A percentile compares a stretch with the other conserved stretches of the same genome.
phyloP scores from a whole-genome alignment of 2,329 filamentous ascomycete species.

The Dothistroma pini region DNA sequence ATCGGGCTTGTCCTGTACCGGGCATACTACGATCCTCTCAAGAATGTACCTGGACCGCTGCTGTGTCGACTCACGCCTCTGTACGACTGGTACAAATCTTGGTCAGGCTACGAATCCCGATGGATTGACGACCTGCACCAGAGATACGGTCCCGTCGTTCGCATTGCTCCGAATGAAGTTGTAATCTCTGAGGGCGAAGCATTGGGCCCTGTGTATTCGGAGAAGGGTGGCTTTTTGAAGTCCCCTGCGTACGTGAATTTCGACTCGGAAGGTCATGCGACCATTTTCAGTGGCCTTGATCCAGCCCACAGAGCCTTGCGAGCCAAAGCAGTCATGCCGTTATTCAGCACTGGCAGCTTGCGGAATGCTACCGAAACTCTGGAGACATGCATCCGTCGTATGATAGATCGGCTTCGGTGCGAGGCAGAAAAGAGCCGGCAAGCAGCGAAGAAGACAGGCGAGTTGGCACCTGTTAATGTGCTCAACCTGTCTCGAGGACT shows the following conservation, averaged over 20 bases:
- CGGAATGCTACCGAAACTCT: slow-evolving; percentile 38
- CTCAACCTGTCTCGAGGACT: slow-evolving; percentile 49
- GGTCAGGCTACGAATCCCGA: slow-evolving; percentile 29
- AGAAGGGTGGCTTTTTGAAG: slow-evolving; percentile 53
- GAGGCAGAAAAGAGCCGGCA: slow-evolving; percentile 30
- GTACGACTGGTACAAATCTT: slow-evolving; percentile 31
- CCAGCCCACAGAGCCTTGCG: slow-evolving; percentile 41
- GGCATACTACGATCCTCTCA: slow-evolving; percentile 36
- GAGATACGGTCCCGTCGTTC: slow-evolving; percentile 64
- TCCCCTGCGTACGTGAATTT: slow-evolving; percentile 53
- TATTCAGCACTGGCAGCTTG: slow-evolving; percentile 50
- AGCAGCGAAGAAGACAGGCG: slow-evolving; percentile 22
- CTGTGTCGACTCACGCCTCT: slow-evolving; percentile 29
- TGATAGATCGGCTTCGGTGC: slow-evolving; percentile 41
- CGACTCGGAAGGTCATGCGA: slow-evolving; percentile 53
- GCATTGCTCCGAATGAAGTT: slow-evolving; percentile 68
- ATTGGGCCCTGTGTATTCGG: slow-evolving; percentile 49
- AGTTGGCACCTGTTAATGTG: slow-evolving; percentile 43
- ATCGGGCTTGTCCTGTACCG: slow-evolving; percentile 27
- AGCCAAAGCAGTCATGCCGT: slow-evolving; percentile 48
- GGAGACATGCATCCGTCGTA: slow-evolving; percentile 41
- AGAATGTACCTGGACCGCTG: slow-evolving; percentile 32
- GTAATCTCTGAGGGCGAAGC: slow-evolving; percentile 46
- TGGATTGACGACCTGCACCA: slow-evolving; percentile 49
- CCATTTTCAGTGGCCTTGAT: slow-evolving; percentile 51